These are phyloP conservation scores for Trichoderma pleuroti DNA, from an alignment of 2,329 filamentous ascomycete species.

Conservation along the genomic window DNA sequence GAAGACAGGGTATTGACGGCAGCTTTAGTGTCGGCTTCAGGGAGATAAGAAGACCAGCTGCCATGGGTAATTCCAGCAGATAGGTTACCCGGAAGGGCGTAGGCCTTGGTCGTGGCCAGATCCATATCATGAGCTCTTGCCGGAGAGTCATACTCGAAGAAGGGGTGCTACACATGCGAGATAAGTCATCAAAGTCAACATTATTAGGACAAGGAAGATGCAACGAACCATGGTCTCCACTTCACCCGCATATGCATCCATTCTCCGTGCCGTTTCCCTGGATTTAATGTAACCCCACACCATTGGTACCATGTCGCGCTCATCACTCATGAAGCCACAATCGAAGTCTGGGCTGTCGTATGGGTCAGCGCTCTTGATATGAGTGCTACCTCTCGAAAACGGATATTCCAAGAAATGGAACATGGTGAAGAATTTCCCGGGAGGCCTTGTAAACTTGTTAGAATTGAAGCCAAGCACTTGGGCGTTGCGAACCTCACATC, in stretches of 20 bases:
- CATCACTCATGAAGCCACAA: conserved; percentile 52
- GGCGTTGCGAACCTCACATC: conserved; percentile 6
- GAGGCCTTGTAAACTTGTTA: background rate
- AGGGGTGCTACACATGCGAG: background rate
- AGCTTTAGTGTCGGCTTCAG: background rate
- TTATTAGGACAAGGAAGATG: background rate
- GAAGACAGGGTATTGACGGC: background rate
- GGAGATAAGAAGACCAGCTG: conserved; percentile 10
- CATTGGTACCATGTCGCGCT: conserved; percentile 54
- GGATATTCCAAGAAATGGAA: conserved; percentile 56
- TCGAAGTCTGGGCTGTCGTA: conserved; percentile 49
- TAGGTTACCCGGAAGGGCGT: conserved; percentile 2
- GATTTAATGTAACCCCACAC: conserved; percentile 61
- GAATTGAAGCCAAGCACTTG: background rate
- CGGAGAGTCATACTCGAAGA: conserved; percentile 38
- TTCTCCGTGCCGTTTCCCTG: conserved; percentile 55
- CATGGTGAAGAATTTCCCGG: conserved; percentile 47
- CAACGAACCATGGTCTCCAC: conserved; percentile 10
- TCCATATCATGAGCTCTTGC: conserved; percentile 29
- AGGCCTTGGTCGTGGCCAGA: conserved; percentile 2
- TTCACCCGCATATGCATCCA: conserved; percentile 48
- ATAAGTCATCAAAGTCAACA: background rate
- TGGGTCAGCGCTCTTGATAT: conserved; percentile 46
- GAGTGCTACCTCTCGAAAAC: conserved; percentile 44
- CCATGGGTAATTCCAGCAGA: conserved; percentile 12